These are phyloP conservation scores for Aspergillus spinulosporus DNA, from an alignment of 2,329 filamentous ascomycete species.

Conservation along the genomic window DNA sequence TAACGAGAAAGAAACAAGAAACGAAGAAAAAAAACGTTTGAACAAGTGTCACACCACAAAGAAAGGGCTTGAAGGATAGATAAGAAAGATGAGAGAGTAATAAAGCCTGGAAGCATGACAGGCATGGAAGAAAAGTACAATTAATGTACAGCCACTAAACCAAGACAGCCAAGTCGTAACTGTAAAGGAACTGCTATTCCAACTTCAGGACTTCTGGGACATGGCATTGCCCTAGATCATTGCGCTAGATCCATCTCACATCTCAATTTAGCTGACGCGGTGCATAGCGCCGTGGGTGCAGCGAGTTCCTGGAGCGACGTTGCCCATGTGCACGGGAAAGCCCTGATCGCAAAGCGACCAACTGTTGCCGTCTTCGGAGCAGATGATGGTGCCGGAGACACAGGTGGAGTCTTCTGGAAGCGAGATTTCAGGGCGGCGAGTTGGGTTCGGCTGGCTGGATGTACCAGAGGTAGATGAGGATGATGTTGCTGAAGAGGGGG, in stretches of 20 bases:
- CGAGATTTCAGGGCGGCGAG: neutral
- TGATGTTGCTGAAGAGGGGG: constrained; percentile 13
- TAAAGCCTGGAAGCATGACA: neutral
- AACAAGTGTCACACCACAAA: too few relatives aligned
- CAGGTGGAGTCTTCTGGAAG: constrained; percentile 21
- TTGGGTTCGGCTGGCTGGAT: neutral
- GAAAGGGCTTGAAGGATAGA: too few relatives aligned
- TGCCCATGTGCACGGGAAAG: constrained; percentile 38
- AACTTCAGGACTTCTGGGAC: neutral
- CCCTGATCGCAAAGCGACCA: constrained; percentile 39
- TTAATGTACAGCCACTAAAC: too few relatives aligned
- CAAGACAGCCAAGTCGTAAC: neutral
- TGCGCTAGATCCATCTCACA: neutral
- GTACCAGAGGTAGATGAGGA: constrained; percentile 16
- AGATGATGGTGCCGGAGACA: constrained; percentile 34
- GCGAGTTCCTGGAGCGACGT: constrained; percentile 38
- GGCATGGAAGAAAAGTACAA: neutral
- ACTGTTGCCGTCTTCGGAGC: constrained; percentile 31
- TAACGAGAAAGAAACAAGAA: too few relatives aligned
- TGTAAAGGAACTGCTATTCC: neutral
- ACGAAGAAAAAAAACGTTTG: too few relatives aligned
- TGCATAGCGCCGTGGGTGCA: constrained; percentile 33
- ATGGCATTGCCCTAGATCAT: too few relatives aligned
- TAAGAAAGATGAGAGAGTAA: neutral
- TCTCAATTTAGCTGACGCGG: neutral